These are phyloP conservation scores for Volutella citrinella DNA, from an alignment of 2,329 filamentous ascomycete species.

Conservation along the genomic window DNA sequence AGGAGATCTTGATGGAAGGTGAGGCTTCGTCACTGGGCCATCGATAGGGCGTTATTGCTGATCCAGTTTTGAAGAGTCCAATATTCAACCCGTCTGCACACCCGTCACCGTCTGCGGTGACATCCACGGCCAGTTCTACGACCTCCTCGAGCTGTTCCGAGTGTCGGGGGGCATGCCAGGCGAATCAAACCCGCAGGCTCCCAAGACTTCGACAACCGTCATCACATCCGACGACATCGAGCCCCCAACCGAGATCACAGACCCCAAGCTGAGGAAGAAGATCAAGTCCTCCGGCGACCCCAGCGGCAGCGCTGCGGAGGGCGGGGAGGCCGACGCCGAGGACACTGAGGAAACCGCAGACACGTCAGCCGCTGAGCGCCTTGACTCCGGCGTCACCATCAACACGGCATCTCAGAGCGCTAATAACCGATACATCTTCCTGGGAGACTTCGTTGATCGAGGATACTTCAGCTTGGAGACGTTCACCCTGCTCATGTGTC, in stretches of 20 bases:
- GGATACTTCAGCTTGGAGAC: conserved; percentile 98
- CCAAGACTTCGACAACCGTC: conserved; percentile 66
- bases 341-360: conserved; percentile 46
- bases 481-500: conserved; percentile 92
- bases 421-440: conserved; percentile 56
- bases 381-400: conserved; percentile 34
- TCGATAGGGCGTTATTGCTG: conserved; percentile 10
- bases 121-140: conserved; percentile 98
- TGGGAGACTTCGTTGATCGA: conserved; percentile 94
- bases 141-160: conserved; percentile 92
- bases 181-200: conserved; percentile 67
- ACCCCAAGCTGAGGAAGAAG: conserved; percentile 84
- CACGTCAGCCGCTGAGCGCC: conserved; percentile 26
- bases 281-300: conserved; percentile 51
- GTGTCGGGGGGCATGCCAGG: conserved; percentile 96
- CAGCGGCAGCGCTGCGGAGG: conserved; percentile 38
- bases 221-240: conserved; percentile 92
- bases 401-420: conserved; percentile 43
- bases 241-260: conserved; percentile 82
- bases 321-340: conserved; percentile 37
- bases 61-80: conserved; percentile 66
- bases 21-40: conserved; percentile 15
- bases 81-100: conserved; percentile 96
- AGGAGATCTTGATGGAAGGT: conserved; percentile 99
- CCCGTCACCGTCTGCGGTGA: conserved; percentile 97